Evolutionary conservation across 768 basidiomycete species (phyloP).

Genomic region (Austroboletus eburneus): DNA sequence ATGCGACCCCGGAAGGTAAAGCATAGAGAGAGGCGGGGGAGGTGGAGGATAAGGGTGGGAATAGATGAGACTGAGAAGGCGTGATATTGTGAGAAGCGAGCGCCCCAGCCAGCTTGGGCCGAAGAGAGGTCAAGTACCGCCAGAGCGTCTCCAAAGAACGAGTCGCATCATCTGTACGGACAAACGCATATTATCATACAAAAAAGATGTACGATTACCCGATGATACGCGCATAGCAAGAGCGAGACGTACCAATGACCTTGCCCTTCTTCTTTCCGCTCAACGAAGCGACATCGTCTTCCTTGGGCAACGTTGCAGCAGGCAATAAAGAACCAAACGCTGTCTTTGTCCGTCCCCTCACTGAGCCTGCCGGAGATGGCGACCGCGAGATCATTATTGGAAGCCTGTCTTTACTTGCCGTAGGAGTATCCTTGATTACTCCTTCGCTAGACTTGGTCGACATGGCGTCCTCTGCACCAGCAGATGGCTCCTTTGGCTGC

Average conservation of each 20-base stretch:
- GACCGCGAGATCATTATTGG: slow-evolving; percentile 23
- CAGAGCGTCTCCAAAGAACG: slow-evolving; percentile 85
- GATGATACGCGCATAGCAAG: not conserved
- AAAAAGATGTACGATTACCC: not conserved
- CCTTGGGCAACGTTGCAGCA: slow-evolving; percentile 38
- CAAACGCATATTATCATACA: not conserved
- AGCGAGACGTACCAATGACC: slow-evolving; percentile 32
- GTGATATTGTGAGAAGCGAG: slow-evolving; percentile 67
- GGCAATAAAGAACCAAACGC: slow-evolving; percentile 48
- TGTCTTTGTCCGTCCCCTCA: slow-evolving; percentile 51
- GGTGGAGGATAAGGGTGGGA: slow-evolving; percentile 66
- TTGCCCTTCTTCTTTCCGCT: slow-evolving; percentile 33
- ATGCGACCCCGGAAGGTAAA: slow-evolving; percentile 65
- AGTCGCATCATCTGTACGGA: slow-evolving; percentile 48
- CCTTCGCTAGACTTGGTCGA: slow-evolving; percentile 27
- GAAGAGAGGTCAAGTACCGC: slow-evolving; percentile 83
- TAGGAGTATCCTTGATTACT: slow-evolving; percentile 18
- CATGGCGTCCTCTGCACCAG: slow-evolving; percentile 23
- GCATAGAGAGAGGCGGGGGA: slow-evolving; percentile 72
- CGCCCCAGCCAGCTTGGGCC: slow-evolving; percentile 80
- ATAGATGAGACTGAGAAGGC: slow-evolving; percentile 62
- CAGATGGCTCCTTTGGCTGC: slow-evolving; percentile 9
- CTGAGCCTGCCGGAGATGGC: slow-evolving; percentile 35
- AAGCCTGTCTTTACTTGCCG: slow-evolving; percentile 23
- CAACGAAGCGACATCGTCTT: slow-evolving; percentile 62